A percentile compares a stretch with the other conserved stretches of the same genome.
Evolutionary conservation across 371 early-diverging fungal genomes (phyloP).

Genomic region (Agmasoma carcini): DNA sequence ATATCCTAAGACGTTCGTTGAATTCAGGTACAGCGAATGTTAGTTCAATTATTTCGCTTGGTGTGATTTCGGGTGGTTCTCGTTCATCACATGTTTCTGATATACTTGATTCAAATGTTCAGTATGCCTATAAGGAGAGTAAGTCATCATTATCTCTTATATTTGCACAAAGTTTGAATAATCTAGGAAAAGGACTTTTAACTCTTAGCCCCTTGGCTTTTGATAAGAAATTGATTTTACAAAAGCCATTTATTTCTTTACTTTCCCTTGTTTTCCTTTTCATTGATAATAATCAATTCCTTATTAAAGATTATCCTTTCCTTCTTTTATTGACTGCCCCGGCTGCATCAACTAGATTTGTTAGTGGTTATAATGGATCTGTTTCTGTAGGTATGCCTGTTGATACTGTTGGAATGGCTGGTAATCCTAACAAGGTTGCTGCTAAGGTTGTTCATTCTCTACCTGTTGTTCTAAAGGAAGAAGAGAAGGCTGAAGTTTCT

Average conservation of each 20-base stretch:
- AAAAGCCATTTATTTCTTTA: slow-evolving; percentile 40
- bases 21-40: slow-evolving; percentile 69
- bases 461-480: slow-evolving; percentile 80
- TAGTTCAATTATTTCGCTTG: slow-evolving; percentile 90
- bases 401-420: slow-evolving; percentile 93
- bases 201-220: slow-evolving; percentile 25
- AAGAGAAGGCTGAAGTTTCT: slow-evolving; percentile 82
- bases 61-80: slow-evolving; percentile 93
- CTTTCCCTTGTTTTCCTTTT: slow-evolving; percentile 42
- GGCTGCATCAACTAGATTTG: slow-evolving; percentile 84
- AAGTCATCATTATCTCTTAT: slow-evolving; percentile 75
- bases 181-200: slow-evolving; percentile 41
- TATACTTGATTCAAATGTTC: slow-evolving; percentile 79
- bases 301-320: slow-evolving; percentile 66
- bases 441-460: slow-evolving; percentile 93
- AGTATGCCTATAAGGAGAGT: slow-evolving; percentile 84
- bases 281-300: slow-evolving; percentile 28
- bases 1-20: slow-evolving; percentile 78
- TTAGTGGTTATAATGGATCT: slow-evolving; percentile 74
- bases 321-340: slow-evolving; percentile 74
- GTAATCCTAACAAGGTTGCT: slow-evolving; percentile 86
- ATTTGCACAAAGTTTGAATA: slow-evolving; percentile 62
- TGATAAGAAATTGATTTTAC: slow-evolving; percentile 22
- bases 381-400: slow-evolving; percentile 88
- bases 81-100: slow-evolving; percentile 90